Evolutionary conservation across 257 asterid genomes (phyloP).

Genomic region (Hygrophila difformis): DNA sequence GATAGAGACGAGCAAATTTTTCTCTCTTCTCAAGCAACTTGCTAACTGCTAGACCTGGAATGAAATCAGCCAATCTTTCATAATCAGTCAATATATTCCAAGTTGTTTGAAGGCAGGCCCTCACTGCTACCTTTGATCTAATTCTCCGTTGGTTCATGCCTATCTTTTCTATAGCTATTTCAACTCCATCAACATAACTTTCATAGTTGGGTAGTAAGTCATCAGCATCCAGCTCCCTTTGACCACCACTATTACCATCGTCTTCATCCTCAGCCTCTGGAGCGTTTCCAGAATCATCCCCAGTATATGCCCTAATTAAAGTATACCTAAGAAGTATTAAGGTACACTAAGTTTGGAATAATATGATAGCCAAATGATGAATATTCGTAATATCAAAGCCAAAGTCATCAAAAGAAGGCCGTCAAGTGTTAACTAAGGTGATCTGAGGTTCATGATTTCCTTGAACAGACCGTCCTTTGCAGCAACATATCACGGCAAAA

Average conservation of each 20-base stretch:
- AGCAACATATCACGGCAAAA: no score
- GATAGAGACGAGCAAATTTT: conserved; percentile 64
- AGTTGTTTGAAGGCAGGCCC: conserved; percentile 50
- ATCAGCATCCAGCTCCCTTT: conserved; percentile 16
- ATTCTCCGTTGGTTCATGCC: conserved; percentile 56
- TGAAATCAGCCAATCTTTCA: conserved; percentile 72
- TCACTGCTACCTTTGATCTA: conserved; percentile 46
- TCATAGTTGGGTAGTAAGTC: conserved; percentile 22
- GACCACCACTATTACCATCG: conserved; percentile 5
- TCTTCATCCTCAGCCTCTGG: conserved; percentile 21
- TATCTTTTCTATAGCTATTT: conserved; percentile 43
- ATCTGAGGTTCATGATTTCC: no score
- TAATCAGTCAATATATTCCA: conserved; percentile 76
- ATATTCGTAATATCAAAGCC: no score
- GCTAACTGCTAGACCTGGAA: conserved; percentile 80
- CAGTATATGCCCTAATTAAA: conserved; percentile 25
- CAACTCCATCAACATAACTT: conserved; percentile 25
- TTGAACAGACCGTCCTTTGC: no score
- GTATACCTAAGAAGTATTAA: background rate
- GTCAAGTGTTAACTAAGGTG: no score
- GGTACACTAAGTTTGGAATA: background rate
- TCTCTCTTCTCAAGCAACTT: conserved; percentile 61
- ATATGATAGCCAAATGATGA: background rate
- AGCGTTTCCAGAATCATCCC: conserved; percentile 16
- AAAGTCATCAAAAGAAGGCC: no score